phyloP scores from a whole-genome alignment of 1,284 basidiomycete species.

The Ceratobasidium theobromae region DNA sequence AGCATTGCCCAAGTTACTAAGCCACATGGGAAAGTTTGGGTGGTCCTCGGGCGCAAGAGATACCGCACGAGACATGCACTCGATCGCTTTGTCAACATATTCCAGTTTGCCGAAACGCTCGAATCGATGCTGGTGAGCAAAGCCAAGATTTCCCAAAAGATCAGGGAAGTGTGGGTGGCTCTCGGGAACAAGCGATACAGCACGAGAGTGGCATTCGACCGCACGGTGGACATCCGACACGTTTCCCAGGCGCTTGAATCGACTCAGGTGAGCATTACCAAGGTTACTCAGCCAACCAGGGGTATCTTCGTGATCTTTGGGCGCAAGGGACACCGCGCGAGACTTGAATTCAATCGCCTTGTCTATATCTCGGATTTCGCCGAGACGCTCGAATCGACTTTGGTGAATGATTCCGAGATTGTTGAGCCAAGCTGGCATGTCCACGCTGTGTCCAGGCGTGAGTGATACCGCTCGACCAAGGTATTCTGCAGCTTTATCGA shows the following conservation, averaged over 20 bases:
- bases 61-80: not conserved
- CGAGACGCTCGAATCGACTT: too few species aligned
- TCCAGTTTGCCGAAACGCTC: not conserved
- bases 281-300: not conserved
- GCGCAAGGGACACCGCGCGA: not conserved
- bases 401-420: too few species aligned
- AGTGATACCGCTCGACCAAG: too few species aligned
- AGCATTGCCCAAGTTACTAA: not conserved
- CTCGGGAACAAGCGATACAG: not conserved
- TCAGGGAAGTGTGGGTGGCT: not conserved
- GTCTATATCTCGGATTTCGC: too few species aligned
- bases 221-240: not conserved
- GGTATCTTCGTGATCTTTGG: not conserved
- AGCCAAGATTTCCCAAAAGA: not conserved
- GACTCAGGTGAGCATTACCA: not conserved
- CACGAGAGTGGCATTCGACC: not conserved
- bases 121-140: not conserved
- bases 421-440: too few species aligned
- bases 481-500: too few species aligned
- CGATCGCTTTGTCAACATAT: not conserved
- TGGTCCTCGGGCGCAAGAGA: not conserved
- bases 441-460: too few species aligned
- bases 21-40: not conserved
- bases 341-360: too few species aligned
- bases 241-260: not conserved